Evolutionary conservation across 352 stramenopile species (phyloP).

Genomic region (Phytophthora nicotianae): DNA sequence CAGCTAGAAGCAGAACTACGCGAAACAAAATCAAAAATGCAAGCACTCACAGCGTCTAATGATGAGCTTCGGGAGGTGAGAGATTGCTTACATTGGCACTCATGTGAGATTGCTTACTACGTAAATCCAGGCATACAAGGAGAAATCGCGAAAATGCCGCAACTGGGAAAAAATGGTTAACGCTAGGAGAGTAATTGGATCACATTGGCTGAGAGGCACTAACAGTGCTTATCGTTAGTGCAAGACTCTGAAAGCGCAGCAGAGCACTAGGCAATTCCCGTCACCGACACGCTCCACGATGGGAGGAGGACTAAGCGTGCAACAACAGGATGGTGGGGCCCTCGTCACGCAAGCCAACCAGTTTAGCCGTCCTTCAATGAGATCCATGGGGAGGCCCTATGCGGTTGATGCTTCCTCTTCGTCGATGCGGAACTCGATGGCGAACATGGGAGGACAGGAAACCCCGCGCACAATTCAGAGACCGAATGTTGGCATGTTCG

Average conservation of each 20-base stretch:
- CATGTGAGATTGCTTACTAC: constrained; percentile 4
- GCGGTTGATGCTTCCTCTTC: constrained; percentile 19
- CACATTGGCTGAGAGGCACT: not conserved
- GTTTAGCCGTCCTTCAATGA: constrained; percentile 49
- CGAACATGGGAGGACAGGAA: constrained; percentile 40
- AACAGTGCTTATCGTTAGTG: constrained; percentile 39
- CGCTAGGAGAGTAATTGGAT: not conserved
- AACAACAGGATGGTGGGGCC: constrained; percentile 31
- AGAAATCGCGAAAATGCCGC: constrained; percentile 84
- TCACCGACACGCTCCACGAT: constrained; percentile 58
- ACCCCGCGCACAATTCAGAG: constrained; percentile 56
- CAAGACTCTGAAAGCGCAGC: constrained; percentile 71
- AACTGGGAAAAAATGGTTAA: constrained; percentile 90
- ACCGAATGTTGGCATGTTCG: constrained; percentile 59
- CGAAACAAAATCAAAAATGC: constrained; percentile 84
- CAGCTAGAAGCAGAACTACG: constrained; percentile 82
- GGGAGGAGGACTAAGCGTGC: constrained; percentile 38
- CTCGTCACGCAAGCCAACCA: constrained; percentile 45
- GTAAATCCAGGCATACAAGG: constrained; percentile 73
- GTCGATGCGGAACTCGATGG: constrained; percentile 40
- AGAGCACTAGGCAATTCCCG: constrained; percentile 54
- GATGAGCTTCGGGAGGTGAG: constrained; percentile 79
- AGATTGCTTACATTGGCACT: not conserved
- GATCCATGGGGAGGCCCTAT: constrained; percentile 44
- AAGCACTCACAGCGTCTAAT: constrained; percentile 70